These are phyloP conservation scores for Leccinum disarticulatum DNA, from an alignment of 768 basidiomycete species.

Conservation along the genomic window DNA sequence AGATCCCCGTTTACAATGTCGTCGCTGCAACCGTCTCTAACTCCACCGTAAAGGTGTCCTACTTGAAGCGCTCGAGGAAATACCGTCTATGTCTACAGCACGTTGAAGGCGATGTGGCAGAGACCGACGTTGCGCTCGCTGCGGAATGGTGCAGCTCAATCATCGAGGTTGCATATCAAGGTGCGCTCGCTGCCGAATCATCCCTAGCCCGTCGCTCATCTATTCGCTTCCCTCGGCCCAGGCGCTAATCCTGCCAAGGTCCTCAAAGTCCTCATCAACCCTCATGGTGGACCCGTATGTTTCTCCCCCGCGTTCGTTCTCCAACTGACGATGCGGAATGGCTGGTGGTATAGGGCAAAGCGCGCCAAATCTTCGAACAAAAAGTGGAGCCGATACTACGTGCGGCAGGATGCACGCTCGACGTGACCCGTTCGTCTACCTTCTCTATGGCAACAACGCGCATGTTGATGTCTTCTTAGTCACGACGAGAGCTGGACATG, in stretches of 20 bases:
- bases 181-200: slow-evolving; percentile 27
- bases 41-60: slow-evolving; percentile 46
- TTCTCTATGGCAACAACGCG: neutral
- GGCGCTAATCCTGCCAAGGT: slow-evolving; percentile 55
- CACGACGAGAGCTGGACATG: slow-evolving; percentile 64
- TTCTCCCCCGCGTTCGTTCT: neutral
- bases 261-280: slow-evolving; percentile 76
- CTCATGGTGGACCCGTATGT: slow-evolving; percentile 73
- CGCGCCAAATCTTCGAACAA: slow-evolving; percentile 48
- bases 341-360: slow-evolving; percentile 54
- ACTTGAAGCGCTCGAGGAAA: slow-evolving; percentile 47
- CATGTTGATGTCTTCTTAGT: slow-evolving; percentile 39
- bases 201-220: slow-evolving; percentile 1
- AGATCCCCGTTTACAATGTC: slow-evolving; percentile 50
- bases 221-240: slow-evolving; percentile 13
- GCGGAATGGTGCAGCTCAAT: slow-evolving; percentile 55
- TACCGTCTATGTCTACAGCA: slow-evolving; percentile 37
- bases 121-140: slow-evolving; percentile 35
- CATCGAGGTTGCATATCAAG: slow-evolving; percentile 61
- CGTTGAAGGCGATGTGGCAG: slow-evolving; percentile 43
- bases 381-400: slow-evolving; percentile 71
- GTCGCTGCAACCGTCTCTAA: slow-evolving; percentile 47
- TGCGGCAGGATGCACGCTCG: slow-evolving; percentile 61
- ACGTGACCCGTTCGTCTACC: slow-evolving; percentile 56
- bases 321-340: slow-evolving; percentile 2